Base-by-base conservation (phyloP, 2,329 filamentous ascomycete species). In the Lanzia echinophila region DNA sequence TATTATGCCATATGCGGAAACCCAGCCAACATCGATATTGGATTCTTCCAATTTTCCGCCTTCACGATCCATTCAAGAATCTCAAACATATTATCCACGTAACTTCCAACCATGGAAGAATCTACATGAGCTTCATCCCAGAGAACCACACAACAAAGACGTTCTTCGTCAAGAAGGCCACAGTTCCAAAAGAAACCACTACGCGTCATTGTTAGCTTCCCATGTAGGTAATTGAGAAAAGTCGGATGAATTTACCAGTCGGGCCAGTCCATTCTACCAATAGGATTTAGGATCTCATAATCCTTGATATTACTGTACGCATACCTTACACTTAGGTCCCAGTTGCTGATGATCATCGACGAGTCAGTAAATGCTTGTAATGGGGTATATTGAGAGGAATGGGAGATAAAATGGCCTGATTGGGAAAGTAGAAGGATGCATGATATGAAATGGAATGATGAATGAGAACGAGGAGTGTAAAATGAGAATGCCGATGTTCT, bases 71-170 rank as follows among this genome's bases (percentile, higher is more conserved):
- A 45, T 32, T n/a, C 20, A 15, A 51, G 12, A 10, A 45, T 44
- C 28, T 51, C 48, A 44, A 44, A 39, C 39, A 50, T 17, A 19
- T 50, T 34, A 39, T 39, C 42, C 48, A 34, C 48, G 20, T 43
- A 44, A 31, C 24, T 20, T 28, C 32, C 42, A 39, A 33, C 17
- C 12, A 22, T 19, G 6, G 22, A 17, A 3, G 10, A 12, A 44
- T 50, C 48, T 44, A 50, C 22, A 12, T 33, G 31, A 10, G 31
- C 17, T 3, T 45, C 31, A 7, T 51, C 31, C 48, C 39, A 45
- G 3, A 32, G 24, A 8, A 51, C 48, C 2, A 22, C 31, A 20
- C 31, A 34, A 6, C 13, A 22, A 17, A 51, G 34, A 8, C 19
- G 48, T 33, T 45, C 39, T 32, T 2, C 19, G 6, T 36, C 44